Evolutionary conservation across 208 protist species (phyloP), one percentile per base, ranked within the genome.

Genomic region (Acanthamoeba quina): DNA sequence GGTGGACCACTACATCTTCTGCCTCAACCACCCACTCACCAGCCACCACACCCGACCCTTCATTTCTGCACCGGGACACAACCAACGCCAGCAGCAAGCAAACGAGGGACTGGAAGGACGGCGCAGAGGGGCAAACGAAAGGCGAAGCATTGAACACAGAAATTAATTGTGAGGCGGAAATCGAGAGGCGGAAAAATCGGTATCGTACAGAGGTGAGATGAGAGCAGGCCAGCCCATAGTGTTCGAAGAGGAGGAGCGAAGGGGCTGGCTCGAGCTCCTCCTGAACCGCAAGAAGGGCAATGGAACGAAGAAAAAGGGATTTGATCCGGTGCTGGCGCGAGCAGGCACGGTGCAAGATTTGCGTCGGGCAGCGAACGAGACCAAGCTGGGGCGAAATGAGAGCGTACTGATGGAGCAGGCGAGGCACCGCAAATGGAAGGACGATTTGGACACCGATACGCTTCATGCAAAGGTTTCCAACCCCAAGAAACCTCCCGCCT

Each of bases 191-290:
- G 3, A 26, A 60, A 60, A 6, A 26, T 15, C 56, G 0, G 15
- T 21, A 58, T 7, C 24, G 54, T 58, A 58, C 54, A 58, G 19
- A 58, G 54, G 5, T 62, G 15, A 29, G 9, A 68, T 31, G 19
- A 10, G 60, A 68, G 29, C 13, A 76, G 15, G 34, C 31, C 15
- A 76, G 68, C 24, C 26, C 26, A 34, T 47, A 6, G 68, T 34
- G 31, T 86, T 86, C 19, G 24, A 86, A 52, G 78, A 86, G 19
- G 78, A 86, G 31, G 78, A 86, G 15, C 44, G 78, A 29, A 86
- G 44, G 78, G 44, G 52, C 24, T 54, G 78, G 44, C 24, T 86
- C 17, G 78, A 54, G 24, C 24, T 62, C 13, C 26, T 86, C 24
- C 10, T 54, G 9, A 62, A 62, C 72, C 72, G 29, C 49, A 54